A percentile compares a stretch with the other conserved stretches of the same genome.
These are phyloP conservation scores for Phoma sp. DNA, from an alignment of 2,329 filamentous ascomycete genomes.

Conservation along the genomic window DNA sequence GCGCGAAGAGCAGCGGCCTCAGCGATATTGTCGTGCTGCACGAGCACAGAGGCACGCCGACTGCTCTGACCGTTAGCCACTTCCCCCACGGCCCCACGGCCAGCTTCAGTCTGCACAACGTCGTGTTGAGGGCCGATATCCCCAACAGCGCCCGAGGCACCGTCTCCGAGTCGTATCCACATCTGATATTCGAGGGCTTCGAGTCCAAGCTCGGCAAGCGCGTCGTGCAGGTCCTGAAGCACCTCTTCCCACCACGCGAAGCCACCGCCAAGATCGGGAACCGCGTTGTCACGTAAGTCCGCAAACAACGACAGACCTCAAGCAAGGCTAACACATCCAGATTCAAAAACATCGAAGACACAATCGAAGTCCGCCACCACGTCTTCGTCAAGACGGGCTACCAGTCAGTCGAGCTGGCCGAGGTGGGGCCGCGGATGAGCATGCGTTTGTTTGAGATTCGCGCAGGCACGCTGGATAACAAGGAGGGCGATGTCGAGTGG, in stretches of 20 bases:
- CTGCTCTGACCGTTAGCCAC: constrained; percentile 84
- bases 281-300: constrained; percentile 73
- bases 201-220: constrained; percentile 78
- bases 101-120: constrained; percentile 89
- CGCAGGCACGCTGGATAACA: constrained; percentile 88
- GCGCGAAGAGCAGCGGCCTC: constrained; percentile 79
- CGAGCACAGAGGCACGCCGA: constrained; percentile 91
- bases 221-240: constrained; percentile 89
- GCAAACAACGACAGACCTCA: background rate
- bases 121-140: constrained; percentile 90
- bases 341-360: constrained; percentile 82
- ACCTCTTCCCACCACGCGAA: constrained; percentile 91
- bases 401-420: constrained; percentile 68
- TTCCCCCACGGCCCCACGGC: constrained; percentile 88
- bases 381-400: constrained; percentile 95
- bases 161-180: constrained; percentile 90
- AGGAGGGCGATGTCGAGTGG: constrained; percentile 96
- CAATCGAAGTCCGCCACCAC: constrained; percentile 88
- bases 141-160: constrained; percentile 86
- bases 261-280: constrained; percentile 79
- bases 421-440: constrained; percentile 82
- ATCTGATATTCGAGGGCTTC: constrained; percentile 95
- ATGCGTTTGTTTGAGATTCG: constrained; percentile 95
- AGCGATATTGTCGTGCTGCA: constrained; percentile 78
- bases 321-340: constrained; percentile 11